Base-by-base conservation (phyloP, 2,329 filamentous ascomycete species). In the Didymella pinodella region DNA sequence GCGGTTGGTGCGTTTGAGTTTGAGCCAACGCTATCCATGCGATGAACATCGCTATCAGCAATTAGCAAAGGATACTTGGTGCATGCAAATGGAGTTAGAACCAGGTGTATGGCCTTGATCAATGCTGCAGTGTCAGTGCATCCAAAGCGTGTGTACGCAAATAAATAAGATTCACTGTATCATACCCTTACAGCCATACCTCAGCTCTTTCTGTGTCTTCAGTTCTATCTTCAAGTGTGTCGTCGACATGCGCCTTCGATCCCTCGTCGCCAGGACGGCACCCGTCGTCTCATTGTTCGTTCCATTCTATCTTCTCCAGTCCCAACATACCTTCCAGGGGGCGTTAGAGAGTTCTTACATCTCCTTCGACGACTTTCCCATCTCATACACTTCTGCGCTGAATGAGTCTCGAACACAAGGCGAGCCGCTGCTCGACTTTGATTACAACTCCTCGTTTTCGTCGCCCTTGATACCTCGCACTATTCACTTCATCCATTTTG, bases 401-500 rank as follows among this genome's bases (percentile, higher is more conserved):
- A 65, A 66, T 32, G 58, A 48, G 5, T 58, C 61, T 18, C 51
- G 58, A 10, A 34, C 53, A 7, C 5, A 52, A 2, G 40, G 48
- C 16, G 32, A 65, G 16, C 51, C 49, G 4, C 58, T 59, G 20
- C 20, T 52, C 8, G 61, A 62, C 41, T 62, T 63, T 38, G 48
- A 64, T 46, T 63, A 65, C 48, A 25, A 38, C 7, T 31, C 55
- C 4, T 38, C 50, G n/a, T 65, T 64, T 22, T 29, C 48, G 4
- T 20, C 49, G 2, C 46, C 32, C 8, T 38, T 52, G 32, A 66
- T 66, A 22, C 60, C 64, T 8, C 54, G 54, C 26, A 57, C 25
- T 11, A 64, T 66, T 6, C 63, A 66, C 34, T 66, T 62, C 55
- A 65, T 66, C 18, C 65, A 61, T 54, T 66, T 63, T 38, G 44